phyloP scores from a whole-genome alignment of 2,329 filamentous ascomycete species.

The Colletotrichum paranaense region DNA sequence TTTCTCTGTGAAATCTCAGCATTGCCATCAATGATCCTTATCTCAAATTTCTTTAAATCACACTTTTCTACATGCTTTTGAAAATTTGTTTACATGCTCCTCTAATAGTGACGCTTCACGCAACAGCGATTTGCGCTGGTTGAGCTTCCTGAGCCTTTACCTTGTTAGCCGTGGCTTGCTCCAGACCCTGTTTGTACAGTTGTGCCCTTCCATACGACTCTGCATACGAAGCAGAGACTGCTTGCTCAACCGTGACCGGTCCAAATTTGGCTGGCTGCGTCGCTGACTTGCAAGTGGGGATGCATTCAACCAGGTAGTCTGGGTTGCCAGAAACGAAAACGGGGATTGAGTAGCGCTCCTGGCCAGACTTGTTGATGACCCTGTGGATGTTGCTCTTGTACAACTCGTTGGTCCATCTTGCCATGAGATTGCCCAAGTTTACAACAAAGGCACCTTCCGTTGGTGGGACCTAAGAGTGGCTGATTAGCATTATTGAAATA shows the following conservation, averaged over 20 bases:
- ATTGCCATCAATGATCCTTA: not conserved
- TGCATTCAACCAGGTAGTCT: slow-evolving; percentile 51
- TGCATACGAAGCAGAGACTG: slow-evolving; percentile 45
- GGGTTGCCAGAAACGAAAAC: slow-evolving; percentile 68
- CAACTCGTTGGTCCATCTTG: slow-evolving; percentile 60
- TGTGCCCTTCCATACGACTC: slow-evolving; percentile 47
- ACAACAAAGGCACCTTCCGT: slow-evolving; percentile 60
- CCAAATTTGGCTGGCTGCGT: slow-evolving; percentile 43
- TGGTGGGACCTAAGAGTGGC: slow-evolving; percentile 49
- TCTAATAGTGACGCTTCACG: not conserved
- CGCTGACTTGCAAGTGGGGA: slow-evolving; percentile 43
- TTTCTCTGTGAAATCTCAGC: not conserved
- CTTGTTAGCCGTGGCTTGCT: slow-evolving; percentile 27
- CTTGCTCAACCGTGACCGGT: slow-evolving; percentile 46
- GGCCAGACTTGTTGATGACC: slow-evolving; percentile 63
- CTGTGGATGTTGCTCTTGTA: slow-evolving; percentile 66
- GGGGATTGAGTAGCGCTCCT: slow-evolving; percentile 66
- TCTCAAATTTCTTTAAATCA: not conserved
- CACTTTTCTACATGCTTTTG: not conserved
- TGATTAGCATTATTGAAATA: slow-evolving; percentile 1
- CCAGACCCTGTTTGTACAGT: slow-evolving; percentile 45
- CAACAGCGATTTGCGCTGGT: slow-evolving; percentile 20
- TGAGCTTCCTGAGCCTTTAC: slow-evolving; percentile 2
- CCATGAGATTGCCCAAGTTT: slow-evolving; percentile 62
- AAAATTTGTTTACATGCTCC: not conserved